Percentiles rank a stretch among this genome's conserved stretches.
Conservation (phyloP, 2,329 filamentous ascomycete species). For the Sclerotinia trifoliorum region DNA sequence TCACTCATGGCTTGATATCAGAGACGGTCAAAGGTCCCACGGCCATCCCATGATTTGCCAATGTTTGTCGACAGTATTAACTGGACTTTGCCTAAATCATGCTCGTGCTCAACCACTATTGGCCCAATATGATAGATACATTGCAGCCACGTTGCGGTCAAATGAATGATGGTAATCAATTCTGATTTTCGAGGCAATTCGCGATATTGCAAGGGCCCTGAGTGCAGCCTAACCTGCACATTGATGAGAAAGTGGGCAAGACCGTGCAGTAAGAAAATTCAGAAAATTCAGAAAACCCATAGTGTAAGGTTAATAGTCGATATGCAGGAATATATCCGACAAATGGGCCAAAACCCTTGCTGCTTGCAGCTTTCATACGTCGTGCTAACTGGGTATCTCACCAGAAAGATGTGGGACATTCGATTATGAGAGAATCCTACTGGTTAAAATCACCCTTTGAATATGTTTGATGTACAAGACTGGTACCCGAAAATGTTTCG, state of each 20-base stretch:
- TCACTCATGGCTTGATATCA: conserved; percentile 4
- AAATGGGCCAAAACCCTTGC: conserved; percentile 11
- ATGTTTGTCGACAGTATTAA: conserved; percentile 19
- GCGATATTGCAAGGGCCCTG: conserved; percentile 32
- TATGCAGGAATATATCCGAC: conserved; percentile 19
- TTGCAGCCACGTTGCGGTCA: conserved; percentile 38
- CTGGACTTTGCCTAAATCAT: conserved; percentile 34
- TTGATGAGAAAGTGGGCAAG: conserved; percentile 17
- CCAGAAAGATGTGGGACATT: conserved; percentile 14
- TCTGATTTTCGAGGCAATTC: conserved; percentile 26
- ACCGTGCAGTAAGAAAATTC: conserved; percentile 18
- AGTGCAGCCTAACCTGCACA: conserved; percentile 30
- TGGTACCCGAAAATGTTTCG: conserved; percentile 25
- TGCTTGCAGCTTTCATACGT: conserved; percentile 4
- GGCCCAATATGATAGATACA: conserved; percentile 27
- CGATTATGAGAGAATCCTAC: not conserved
- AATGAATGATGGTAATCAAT: conserved; percentile 27
- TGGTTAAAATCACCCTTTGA: not conserved
- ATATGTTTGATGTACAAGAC: conserved; percentile 9
- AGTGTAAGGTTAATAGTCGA: not conserved
- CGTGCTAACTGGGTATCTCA: conserved; percentile 1
- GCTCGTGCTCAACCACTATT: conserved; percentile 37
- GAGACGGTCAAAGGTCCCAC: conserved; percentile 4
- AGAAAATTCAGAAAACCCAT: not conserved
- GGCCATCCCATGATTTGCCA: conserved; percentile 12